Evolutionary conservation across 2,329 filamentous ascomycete genomes (phyloP), one percentile per base, ranked within the genome.

Genomic region (Colletotrichum sojae): DNA sequence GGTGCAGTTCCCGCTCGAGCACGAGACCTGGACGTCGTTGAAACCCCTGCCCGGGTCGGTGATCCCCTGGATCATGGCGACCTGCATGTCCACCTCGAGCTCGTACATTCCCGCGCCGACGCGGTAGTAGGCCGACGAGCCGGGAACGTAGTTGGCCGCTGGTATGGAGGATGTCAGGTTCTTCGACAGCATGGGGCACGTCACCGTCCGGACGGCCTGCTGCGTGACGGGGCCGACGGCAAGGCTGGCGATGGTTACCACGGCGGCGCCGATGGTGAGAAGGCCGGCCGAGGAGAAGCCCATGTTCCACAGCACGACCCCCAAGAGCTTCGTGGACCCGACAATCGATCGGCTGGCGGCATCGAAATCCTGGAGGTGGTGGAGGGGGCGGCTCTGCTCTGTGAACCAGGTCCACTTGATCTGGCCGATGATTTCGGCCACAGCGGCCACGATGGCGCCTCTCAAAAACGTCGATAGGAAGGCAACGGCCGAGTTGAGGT

Each of bases 351-450:
- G 73, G n/a, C 75, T 77, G 2, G 77, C 78, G 4, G 71, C 69
- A 51, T 79, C 77, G 22, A 78, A 78, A 53, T 74, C 72, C 39
- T 78, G 73, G 5, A 78, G 70, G 36, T 78, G 73, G 51, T 71
- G 71, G 6, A 79, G 65, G 0, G 76, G 74, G 16, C 75, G 73
- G 2, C 71, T 70, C 4, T 71, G 71, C 43, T 75, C 68, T 15
- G 75, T 69, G 56, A 78, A 78, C 76, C 77, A 78, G 1, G 62
- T 66, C 77, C 77, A 79, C 45, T 79, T 78, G 55, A 74, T 69
- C 64, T 79, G 78, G 36, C 76, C 74, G 55, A 79, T 75, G 46
- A 78, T 72, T 63, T 77, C 76, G 0, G 76, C 74, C 9, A 77
- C 71, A 10, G 72, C 73, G 39, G 75, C 73, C 0, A 76, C 72